Evolutionary conservation across 176 grass and related monocot genomes (phyloP), one percentile per base, ranked within the genome.

Genomic region (Miscanthus lutarioriparius): DNA sequence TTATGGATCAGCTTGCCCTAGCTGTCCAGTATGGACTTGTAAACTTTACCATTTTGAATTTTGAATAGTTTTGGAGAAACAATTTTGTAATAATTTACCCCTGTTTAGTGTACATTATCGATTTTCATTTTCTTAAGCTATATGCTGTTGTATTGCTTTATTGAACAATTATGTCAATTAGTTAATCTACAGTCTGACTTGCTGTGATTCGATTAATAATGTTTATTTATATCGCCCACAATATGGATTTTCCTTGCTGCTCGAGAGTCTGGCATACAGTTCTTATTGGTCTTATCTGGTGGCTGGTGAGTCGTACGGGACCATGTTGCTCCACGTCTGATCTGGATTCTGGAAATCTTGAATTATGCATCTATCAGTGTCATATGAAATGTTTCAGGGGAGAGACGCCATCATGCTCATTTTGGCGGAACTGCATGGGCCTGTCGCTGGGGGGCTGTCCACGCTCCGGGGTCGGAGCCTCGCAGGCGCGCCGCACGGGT

Each of bases 61-160:
- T 75, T 87, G 48, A 64, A 25, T 80, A 56, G 76, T 44, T 59
- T 79, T 26, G 49, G 53, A 35, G 32, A 64, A 33, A 41, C 85
- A 76, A 76, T 91, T 91, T 87, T 87, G 76, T 64, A 84, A 87
- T 70, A 76, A 75, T 70, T 38, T 83, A 80, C 37, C 39, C n/a
- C 28, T 74, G 61, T 80, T 83, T 59, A 53, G 33, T 86, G 53
- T 77, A 77, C 63, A 11, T 49, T 71, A 13, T 51, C 32, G 15
- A 41, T 75, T 78, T 75, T 40, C 1, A 14, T 59, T 67, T 61
- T 15, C 44, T 7, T 17, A 53, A 40, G 40, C 9, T 16, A 30
- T 75, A 6, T 59, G 78, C 32, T 41, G 45, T 70, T 74, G 44
- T 80, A 61, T 87, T 68, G 67, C 39, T 79, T 44, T 82, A 71